These are phyloP conservation scores for Rhodotorula sp. DNA, from an alignment of 1,284 basidiomycete genomes.

Conservation along the genomic window DNA sequence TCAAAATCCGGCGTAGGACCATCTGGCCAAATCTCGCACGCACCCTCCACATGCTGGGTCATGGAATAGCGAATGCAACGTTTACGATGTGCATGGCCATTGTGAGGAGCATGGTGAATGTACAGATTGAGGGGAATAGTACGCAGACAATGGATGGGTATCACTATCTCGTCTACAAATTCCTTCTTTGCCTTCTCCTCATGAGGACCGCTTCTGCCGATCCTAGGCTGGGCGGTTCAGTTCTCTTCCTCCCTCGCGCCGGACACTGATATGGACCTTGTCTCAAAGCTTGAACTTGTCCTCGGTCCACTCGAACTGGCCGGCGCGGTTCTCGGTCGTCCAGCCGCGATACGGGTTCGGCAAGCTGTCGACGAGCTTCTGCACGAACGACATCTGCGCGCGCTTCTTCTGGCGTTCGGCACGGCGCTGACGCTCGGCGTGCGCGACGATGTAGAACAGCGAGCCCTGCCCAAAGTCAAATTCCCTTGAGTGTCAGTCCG, in stretches of 20 bases:
- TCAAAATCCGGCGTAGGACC: too few relatives aligned
- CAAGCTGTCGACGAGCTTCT: slow-evolving; percentile 1
- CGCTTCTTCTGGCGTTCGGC: slow-evolving; percentile 4
- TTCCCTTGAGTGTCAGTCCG: background rate
- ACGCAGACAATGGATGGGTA: too few relatives aligned
- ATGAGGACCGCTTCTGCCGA: too few relatives aligned
- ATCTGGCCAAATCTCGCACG: too few relatives aligned
- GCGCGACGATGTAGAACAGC: slow-evolving; percentile 28
- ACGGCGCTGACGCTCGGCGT: slow-evolving; percentile 22
- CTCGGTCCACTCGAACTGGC: slow-evolving; percentile 15
- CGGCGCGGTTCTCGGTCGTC: slow-evolving; percentile 33
- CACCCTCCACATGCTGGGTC: too few relatives aligned
- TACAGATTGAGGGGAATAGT: background rate
- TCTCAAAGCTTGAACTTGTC: slow-evolving; percentile 13
- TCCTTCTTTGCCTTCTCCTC: background rate
- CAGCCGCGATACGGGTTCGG: slow-evolving; percentile 23
- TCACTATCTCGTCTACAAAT: background rate
- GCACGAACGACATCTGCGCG: slow-evolving; percentile 9
- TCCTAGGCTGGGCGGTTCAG: too few relatives aligned
- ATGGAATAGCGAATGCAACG: too few relatives aligned
- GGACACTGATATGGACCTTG: too few relatives aligned
- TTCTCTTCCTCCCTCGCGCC: background rate
- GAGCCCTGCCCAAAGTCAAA: slow-evolving; percentile 13
- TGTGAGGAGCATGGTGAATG: background rate
- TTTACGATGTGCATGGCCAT: too few relatives aligned